Base-by-base conservation (phyloP, 305 asterid genomes). In the Solanum chacoense region DNA sequence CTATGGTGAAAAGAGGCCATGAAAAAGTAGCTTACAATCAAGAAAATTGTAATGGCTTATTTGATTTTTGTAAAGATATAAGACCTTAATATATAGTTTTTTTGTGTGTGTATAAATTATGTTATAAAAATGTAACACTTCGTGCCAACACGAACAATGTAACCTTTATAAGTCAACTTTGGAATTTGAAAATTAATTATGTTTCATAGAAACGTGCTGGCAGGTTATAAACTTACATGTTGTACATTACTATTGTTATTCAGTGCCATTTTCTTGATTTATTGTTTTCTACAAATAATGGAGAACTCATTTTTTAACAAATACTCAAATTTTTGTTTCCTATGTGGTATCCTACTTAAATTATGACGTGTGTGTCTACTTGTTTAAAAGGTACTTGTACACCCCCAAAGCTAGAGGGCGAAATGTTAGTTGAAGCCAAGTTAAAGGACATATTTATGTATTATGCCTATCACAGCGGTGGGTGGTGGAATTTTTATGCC, bases 81-180 rank as follows among this genome's bases (percentile, higher is more conserved):
- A 26, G 73, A 12, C 24, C 69, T 87, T 90, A 83, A 29, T 93
- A 87, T 92, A 92, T 91, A 90, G 91, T 32, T 5, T 76, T 79
- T 79, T 20, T 20, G 7, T 24, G 10, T 36, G 69, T 24, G 18
- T n/a, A 11, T 18, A 45, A 35, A 50, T 88, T 85, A 81, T 85
- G 7, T 45, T 74, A 22, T 31, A 36, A 36, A 89, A 13, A 67
- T 29, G 80, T 16, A 55, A 67, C 65, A 85, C 91, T 93, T 91
- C 88, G 93, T 93, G 95, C 93, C 91, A 79, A 91, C 98, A 93
- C 95, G 91, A 94, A 91, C 91, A 89, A 89, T 29, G 59, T 84
- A 72, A 50, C 29, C 29, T 32, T 84, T 65, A 16, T 11, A 77
- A 87, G 91, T 90, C 92, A 89, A 91, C 88, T 75, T 24, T 50